phyloP scores from a whole-genome alignment of 176 grass and related monocot species.

The Panicum miliaceum region DNA sequence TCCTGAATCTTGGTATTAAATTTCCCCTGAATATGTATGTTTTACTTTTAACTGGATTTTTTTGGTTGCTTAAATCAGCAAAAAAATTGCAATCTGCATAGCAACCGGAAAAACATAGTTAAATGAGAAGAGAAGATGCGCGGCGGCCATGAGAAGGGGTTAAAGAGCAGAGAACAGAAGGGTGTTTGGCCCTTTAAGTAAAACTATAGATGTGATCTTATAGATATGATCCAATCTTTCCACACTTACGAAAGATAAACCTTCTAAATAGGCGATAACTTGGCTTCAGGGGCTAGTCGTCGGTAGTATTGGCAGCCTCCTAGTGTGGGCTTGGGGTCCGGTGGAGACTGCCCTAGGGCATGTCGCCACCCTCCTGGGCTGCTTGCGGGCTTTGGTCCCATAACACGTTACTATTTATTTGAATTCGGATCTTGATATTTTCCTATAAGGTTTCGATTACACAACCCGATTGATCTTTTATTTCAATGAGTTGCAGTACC shows the following conservation, averaged over 20 bases:
- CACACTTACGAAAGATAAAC: background rate
- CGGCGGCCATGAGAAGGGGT: no score
- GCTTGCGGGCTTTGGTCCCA: background rate
- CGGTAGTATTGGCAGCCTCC: background rate
- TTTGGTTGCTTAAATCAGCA: background rate
- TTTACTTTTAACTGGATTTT: background rate
- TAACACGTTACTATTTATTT: conserved; percentile 10
- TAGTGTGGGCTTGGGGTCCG: background rate
- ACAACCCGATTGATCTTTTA: conserved; percentile 39
- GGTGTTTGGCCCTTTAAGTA: background rate
- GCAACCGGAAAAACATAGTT: background rate
- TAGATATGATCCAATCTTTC: background rate
- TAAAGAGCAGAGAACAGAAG: background rate
- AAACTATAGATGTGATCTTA: background rate
- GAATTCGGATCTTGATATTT: conserved; percentile 6
- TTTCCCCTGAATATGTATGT: background rate
- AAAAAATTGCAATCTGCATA: background rate
- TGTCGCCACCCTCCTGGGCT: background rate
- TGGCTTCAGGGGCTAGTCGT: background rate
- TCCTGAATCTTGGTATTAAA: background rate
- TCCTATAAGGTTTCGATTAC: conserved; percentile 25
- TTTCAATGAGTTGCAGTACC: conserved; percentile 75
- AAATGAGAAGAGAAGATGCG: background rate
- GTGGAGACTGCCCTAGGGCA: background rate
- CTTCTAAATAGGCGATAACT: background rate